Evolutionary conservation across 768 basidiomycete genomes (phyloP).

Genomic region (Suillus variegatus): DNA sequence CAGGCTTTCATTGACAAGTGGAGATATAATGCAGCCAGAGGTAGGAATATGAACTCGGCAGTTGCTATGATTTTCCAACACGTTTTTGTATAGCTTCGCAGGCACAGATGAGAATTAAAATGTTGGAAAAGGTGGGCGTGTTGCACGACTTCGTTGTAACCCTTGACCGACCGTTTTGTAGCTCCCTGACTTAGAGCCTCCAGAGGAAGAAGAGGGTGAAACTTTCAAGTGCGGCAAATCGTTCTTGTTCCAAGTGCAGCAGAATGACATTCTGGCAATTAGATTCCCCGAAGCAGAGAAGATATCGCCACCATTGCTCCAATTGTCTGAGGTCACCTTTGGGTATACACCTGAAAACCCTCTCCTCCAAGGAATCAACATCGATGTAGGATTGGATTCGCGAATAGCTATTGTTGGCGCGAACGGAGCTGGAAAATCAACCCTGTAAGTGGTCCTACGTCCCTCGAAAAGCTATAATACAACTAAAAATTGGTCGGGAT

Average conservation of each 20-base stretch:
- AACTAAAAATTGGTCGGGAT: neutral
- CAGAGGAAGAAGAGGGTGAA: slow-evolving; percentile 90
- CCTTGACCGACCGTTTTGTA: slow-evolving; percentile 29
- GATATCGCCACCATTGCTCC: slow-evolving; percentile 93
- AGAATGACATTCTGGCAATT: slow-evolving; percentile 4
- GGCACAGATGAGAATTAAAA: slow-evolving; percentile 79
- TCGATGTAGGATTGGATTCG: slow-evolving; percentile 94
- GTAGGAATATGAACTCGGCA: slow-evolving; percentile 35
- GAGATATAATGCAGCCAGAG: slow-evolving; percentile 96
- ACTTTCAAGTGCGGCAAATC: slow-evolving; percentile 71
- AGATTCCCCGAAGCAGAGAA: slow-evolving; percentile 97
- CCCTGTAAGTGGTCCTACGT: slow-evolving; percentile 56
- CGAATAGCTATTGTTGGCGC: slow-evolving; percentile 94
- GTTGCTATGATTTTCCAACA: slow-evolving; percentile 7
- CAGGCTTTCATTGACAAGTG: slow-evolving; percentile 99
- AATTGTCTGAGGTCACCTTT: slow-evolving; percentile 89
- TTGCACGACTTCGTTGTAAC: neutral
- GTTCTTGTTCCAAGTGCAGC: neutral
- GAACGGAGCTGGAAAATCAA: slow-evolving; percentile 96
- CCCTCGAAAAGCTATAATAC: slow-evolving; percentile 6
- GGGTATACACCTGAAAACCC: slow-evolving; percentile 80
- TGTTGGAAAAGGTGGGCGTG: slow-evolving; percentile 63
- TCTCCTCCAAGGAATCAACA: slow-evolving; percentile 76
- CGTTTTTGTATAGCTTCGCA: slow-evolving; percentile 64
- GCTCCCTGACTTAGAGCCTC: slow-evolving; percentile 91